Base-by-base conservation (phyloP, 768 basidiomycete genomes). In the Stropharia rugosoannulata region DNA sequence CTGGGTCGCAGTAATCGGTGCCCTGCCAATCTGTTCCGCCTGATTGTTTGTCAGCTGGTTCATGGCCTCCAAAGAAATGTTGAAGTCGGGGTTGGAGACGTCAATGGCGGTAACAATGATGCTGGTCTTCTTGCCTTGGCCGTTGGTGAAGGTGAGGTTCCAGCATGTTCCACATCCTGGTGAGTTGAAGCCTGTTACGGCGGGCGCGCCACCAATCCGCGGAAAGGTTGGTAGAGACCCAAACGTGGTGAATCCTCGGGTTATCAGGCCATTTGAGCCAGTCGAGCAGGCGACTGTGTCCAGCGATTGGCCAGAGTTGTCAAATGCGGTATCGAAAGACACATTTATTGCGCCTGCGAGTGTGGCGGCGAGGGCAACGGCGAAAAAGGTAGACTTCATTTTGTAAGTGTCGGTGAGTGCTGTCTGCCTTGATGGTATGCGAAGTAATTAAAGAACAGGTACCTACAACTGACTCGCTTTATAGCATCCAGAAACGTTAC, bases 91-190 rank as follows among this genome's bases (percentile, higher is more conserved):
- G n/a, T 48, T 66, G 12, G 81, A 73, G 44, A 75, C 70, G 60
- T 87, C 83, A 19, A 89, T 70, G 1, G 79, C 85, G 1, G 80
- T 66, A 10, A 86, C 64, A 39, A 73, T 76, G 66, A 85, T 72
- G 51, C 64, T 76, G 54, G 57, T 75, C 18, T 62, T 62, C 1
- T 52, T 60, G 3, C 73, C 72, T 5, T 57, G 45, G 4, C 51
- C 25, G 49, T 70, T 67, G 37, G 73, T 72, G 67, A 76, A 86
- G 5, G 79, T 77, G 59, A 87, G 64, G 55, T 74, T 52, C 84
- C 84, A 88, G 68, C 87, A 88, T 22, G 77, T 75, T 1, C 83
- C 84, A 60, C 86, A 88, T 42, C 73, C 69, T 1, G 66, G 56
- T 1, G 83, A 85, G 64, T 82, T 75, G 68, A 70, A 86, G 25